Evolutionary conservation across 768 basidiomycete species (phyloP).

Genomic region (Mycena sanguinolenta): DNA sequence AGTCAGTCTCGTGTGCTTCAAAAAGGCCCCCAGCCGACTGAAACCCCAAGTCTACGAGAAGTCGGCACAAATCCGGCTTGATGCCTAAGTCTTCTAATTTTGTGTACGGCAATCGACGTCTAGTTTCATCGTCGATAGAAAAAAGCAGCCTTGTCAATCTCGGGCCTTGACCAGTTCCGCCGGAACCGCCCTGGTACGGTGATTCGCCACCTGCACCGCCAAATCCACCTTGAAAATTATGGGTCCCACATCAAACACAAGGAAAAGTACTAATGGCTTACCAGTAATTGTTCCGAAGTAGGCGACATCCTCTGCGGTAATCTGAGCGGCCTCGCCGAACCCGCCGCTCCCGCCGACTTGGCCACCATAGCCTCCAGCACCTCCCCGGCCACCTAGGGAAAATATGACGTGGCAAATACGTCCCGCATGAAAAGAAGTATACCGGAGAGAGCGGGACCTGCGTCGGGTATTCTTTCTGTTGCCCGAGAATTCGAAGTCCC

Average conservation of each 20-base stretch:
- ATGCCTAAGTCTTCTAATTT: conserved; percentile 1
- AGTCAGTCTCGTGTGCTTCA: not conserved
- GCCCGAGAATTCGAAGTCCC: not conserved
- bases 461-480: not conserved
- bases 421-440: not conserved
- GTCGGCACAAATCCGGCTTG: not conserved
- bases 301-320: not conserved
- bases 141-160: not conserved
- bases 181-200: not conserved
- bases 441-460: not conserved
- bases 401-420: not conserved
- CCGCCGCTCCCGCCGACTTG: not conserved
- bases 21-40: conserved; percentile 6
- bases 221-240: not conserved
- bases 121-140: not conserved
- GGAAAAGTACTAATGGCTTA: not conserved
- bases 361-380: not conserved
- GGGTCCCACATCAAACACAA: too few species aligned
- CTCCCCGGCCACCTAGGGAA: not conserved
- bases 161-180: not conserved
- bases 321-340: not conserved
- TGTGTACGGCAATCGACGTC: not conserved
- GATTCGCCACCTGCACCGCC: not conserved
- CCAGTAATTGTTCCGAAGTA: not conserved
- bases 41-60: not conserved